These are phyloP conservation scores for Colletotrichum sp. DNA, from an alignment of 2,329 filamentous ascomycete genomes.

Conservation along the genomic window DNA sequence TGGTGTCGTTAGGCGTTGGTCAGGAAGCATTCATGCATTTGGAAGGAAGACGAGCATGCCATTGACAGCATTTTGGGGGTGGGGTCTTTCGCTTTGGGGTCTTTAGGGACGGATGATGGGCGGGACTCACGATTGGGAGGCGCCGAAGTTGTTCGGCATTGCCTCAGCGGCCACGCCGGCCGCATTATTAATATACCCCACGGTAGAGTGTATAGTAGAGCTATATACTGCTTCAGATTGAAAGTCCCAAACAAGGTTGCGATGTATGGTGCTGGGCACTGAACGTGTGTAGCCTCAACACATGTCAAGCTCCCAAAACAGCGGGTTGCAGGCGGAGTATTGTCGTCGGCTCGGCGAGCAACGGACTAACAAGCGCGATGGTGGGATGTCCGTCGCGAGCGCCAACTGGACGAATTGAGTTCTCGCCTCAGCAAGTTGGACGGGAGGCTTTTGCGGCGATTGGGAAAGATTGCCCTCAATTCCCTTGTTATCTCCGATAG, in stretches of 20 bases:
- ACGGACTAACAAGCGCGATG: neutral
- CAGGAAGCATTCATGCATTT: slow-evolving; percentile 21
- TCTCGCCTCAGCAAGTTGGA: neutral
- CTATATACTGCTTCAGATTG: slow-evolving; percentile 2
- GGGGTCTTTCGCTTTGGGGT: neutral
- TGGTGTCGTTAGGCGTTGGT: slow-evolving; percentile 15
- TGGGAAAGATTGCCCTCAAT: neutral
- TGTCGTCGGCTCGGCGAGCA: neutral
- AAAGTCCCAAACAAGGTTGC: neutral
- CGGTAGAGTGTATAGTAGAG: slow-evolving; percentile 12
- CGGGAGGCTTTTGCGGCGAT: neutral
- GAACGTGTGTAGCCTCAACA: neutral
- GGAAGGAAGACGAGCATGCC: slow-evolving; percentile 13
- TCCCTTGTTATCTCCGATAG: slow-evolving; percentile 12
- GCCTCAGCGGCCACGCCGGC: neutral
- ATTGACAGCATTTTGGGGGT: slow-evolving; percentile 12
- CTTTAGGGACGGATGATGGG: neutral
- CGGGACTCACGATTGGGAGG: neutral
- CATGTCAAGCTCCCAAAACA: neutral
- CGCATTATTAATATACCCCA: slow-evolving; percentile 16
- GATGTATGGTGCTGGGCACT: neutral
- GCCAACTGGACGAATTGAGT: neutral
- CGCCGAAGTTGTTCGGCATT: neutral
- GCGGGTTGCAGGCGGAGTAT: neutral
- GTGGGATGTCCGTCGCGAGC: neutral